A percentile compares a stretch with the other conserved stretches of the same genome.
Conservation (phyloP, 768 basidiomycete species). For the Termitomyces eurrhizus region DNA sequence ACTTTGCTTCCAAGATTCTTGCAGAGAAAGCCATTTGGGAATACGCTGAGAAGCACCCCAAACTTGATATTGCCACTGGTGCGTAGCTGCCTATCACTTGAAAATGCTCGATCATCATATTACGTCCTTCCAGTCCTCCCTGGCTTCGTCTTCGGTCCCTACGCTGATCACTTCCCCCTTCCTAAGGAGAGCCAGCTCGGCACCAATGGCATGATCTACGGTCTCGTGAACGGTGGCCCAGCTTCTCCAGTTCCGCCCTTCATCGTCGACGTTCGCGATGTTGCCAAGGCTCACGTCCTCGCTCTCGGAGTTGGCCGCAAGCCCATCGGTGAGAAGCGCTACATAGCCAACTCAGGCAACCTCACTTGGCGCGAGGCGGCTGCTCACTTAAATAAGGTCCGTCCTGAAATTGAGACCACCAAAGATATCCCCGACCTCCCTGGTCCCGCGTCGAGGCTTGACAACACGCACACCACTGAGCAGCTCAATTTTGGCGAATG, state of each 20-base stretch:
- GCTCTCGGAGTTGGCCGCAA: conserved; percentile 24
- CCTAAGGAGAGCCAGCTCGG: conserved; percentile 23
- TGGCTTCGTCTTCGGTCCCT: conserved; percentile 35
- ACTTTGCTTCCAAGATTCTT: conserved; percentile 37
- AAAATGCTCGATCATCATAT: background rate
- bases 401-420: conserved; percentile 18
- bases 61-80: conserved; percentile 36
- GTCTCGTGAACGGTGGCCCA: conserved; percentile 23
- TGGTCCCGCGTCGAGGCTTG: conserved; percentile 21
- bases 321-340: conserved; percentile 23
- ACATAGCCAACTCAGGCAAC: conserved; percentile 24
- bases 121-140: conserved; percentile 27
- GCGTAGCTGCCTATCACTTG: conserved; percentile 10
- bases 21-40: conserved; percentile 41
- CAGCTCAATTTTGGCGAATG: conserved; percentile 23
- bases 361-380: conserved; percentile 28
- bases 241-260: conserved; percentile 23
- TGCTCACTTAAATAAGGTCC: conserved; percentile 21
- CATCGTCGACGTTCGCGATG: conserved; percentile 33
- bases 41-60: conserved; percentile 34
- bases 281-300: conserved; percentile 30
- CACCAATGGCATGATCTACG: conserved; percentile 26
- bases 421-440: conserved; percentile 17
- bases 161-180: conserved; percentile 26
- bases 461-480: conserved; percentile 22